Evolutionary conservation across 2,329 filamentous ascomycete genomes (phyloP).

Genomic region (Tolypocladium ophioglossoides): DNA sequence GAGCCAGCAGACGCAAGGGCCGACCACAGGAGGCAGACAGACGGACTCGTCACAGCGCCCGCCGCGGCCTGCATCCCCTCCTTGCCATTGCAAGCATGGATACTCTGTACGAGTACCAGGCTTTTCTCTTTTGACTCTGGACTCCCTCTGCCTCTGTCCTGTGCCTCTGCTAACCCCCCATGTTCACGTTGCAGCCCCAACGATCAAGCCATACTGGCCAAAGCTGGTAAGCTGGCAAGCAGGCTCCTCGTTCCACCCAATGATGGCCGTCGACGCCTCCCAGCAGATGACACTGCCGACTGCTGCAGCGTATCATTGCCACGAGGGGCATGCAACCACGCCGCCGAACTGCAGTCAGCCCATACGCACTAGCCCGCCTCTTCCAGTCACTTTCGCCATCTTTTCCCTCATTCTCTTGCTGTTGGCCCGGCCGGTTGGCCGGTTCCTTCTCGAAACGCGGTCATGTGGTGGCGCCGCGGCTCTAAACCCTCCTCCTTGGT

Average conservation of each 20-base stretch:
- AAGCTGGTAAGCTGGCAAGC: background rate
- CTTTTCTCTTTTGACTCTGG: background rate
- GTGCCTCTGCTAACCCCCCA: background rate
- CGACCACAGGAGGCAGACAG: background rate
- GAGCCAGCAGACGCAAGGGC: background rate
- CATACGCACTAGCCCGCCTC: background rate
- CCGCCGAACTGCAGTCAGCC: background rate
- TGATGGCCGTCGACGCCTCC: background rate
- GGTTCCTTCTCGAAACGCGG: background rate
- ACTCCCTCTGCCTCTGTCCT: background rate
- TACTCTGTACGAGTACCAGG: too few species aligned
- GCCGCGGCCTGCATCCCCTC: background rate
- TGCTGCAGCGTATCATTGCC: background rate
- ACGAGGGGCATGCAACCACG: background rate
- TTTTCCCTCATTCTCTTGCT: background rate
- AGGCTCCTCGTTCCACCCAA: background rate
- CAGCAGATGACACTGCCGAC: background rate
- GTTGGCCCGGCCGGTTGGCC: background rate
- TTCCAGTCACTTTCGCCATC: background rate
- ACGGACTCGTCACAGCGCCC: background rate
- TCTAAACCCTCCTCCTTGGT: background rate
- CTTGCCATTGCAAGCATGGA: background rate
- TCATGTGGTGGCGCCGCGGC: background rate
- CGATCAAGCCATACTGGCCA: background rate
- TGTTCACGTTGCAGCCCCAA: background rate